Conservation (phyloP, 2,329 filamentous ascomycete species). For the Venturia asperata region DNA sequence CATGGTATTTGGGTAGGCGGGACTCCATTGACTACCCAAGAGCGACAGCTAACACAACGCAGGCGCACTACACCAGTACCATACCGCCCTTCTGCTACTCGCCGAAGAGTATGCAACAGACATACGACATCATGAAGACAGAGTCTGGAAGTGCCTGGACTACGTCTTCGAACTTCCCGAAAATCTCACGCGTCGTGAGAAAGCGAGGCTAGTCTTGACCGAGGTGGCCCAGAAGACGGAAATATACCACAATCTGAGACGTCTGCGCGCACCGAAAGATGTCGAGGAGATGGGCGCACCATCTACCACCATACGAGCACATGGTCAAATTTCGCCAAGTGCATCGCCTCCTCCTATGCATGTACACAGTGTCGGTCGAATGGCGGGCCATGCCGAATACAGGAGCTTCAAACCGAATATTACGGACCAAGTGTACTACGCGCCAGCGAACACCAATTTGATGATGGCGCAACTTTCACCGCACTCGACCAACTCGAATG, state of each 20-base stretch:
- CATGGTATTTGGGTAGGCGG: constrained; percentile 51
- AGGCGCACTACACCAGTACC: constrained; percentile 66
- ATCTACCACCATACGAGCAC: background rate
- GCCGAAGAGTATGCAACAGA: constrained; percentile 58
- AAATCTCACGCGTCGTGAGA: constrained; percentile 46
- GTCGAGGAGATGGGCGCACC: constrained; percentile 33
- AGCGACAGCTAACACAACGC: constrained; percentile 22
- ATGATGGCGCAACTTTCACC: constrained; percentile 2
- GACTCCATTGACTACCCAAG: background rate
- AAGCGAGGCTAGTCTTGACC: constrained; percentile 53
- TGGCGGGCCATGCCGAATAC: constrained; percentile 8
- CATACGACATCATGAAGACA: constrained; percentile 49
- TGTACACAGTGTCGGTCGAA: background rate
- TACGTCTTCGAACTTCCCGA: constrained; percentile 61
- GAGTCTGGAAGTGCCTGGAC: constrained; percentile 65
- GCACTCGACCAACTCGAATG: constrained; percentile 11
- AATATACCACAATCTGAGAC: constrained; percentile 53
- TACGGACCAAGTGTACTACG: constrained; percentile 6
- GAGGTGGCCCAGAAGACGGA: constrained; percentile 57
- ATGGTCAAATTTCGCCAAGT: background rate
- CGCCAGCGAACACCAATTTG: background rate
- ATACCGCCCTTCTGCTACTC: constrained; percentile 61
- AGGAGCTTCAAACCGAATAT: background rate
- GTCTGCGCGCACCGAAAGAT: constrained; percentile 47
- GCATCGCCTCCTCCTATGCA: constrained; percentile 1